Evolutionary conservation across 2,329 filamentous ascomycete species (phyloP).

Genomic region (Teratosphaeria gauchensis): DNA sequence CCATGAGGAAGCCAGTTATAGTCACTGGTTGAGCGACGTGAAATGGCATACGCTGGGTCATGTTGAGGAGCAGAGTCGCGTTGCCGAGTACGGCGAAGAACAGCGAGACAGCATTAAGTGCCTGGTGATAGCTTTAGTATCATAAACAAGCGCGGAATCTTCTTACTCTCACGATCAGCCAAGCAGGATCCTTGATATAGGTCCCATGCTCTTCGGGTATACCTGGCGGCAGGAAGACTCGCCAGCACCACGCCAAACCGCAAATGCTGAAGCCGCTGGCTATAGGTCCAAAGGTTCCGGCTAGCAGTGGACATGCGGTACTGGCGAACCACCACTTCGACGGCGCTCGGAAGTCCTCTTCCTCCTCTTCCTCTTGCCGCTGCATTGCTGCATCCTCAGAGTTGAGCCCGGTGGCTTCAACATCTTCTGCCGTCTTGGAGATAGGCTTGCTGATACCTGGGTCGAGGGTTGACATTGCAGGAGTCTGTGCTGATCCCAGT

Average conservation of each 20-base stretch:
- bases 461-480: constrained; percentile 29
- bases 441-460: constrained; percentile 44
- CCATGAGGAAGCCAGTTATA: constrained; percentile 49
- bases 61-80: constrained; percentile 47
- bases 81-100: constrained; percentile 46
- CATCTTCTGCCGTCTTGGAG: constrained; percentile 35
- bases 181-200: constrained; percentile 44
- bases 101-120: constrained; percentile 48
- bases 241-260: constrained; percentile 48
- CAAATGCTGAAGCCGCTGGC: constrained; percentile 32
- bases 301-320: constrained; percentile 48
- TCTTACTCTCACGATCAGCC: constrained; percentile 28
- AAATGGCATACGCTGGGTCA: constrained; percentile 48
- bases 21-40: constrained; percentile 49
- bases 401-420: constrained; percentile 28
- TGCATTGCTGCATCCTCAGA: constrained; percentile 31
- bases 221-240: constrained; percentile 41
- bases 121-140: constrained; percentile 10
- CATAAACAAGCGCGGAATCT: background rate
- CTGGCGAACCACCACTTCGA: constrained; percentile 52
- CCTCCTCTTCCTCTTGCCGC: constrained; percentile 28
- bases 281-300: constrained; percentile 34
- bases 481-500: background rate
- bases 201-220: constrained; percentile 34
- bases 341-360: constrained; percentile 35